Conservation (phyloP, 192 early-diverging fungal genomes). For the Chytriomyces hyalinus region DNA sequence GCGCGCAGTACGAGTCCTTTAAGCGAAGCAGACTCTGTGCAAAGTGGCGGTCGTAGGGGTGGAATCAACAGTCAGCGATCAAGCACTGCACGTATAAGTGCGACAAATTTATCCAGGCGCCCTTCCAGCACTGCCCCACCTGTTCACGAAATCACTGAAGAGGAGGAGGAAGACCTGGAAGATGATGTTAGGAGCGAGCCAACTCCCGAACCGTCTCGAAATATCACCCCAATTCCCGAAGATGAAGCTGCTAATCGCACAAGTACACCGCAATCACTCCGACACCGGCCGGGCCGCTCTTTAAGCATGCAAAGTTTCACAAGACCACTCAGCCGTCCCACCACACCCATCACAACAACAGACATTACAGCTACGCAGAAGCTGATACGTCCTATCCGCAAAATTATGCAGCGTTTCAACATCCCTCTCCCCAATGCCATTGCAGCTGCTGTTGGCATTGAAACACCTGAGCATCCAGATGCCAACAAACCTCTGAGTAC, state of each 20-base stretch:
- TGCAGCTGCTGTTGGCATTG: background rate
- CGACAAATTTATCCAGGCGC: too few relatives aligned
- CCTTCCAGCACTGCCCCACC: too few relatives aligned
- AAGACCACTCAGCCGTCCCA: background rate
- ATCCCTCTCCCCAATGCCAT: background rate
- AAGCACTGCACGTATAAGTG: background rate
- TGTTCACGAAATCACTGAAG: too few relatives aligned
- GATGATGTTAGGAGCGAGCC: too few relatives aligned
- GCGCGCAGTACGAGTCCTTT: background rate
- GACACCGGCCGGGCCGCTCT: background rate
- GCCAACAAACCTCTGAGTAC: slow-evolving; percentile 3
- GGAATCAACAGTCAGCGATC: background rate
- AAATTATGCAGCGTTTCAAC: background rate
- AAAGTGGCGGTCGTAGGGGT: background rate
- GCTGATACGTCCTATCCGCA: background rate
- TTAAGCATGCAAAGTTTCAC: background rate
- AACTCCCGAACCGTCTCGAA: background rate
- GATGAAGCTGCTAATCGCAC: too few relatives aligned
- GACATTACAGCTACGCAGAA: background rate
- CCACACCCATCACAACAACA: background rate
- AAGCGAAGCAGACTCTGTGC: background rate
- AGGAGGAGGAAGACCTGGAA: too few relatives aligned
- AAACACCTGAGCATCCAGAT: too few relatives aligned
- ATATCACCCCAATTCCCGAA: background rate
- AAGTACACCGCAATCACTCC: background rate